Percentiles rank a stretch among this genome's conserved stretches.
Evolutionary conservation across 2,329 filamentous ascomycete species (phyloP).

Genomic region (Cylindrodendrum hubeiense): DNA sequence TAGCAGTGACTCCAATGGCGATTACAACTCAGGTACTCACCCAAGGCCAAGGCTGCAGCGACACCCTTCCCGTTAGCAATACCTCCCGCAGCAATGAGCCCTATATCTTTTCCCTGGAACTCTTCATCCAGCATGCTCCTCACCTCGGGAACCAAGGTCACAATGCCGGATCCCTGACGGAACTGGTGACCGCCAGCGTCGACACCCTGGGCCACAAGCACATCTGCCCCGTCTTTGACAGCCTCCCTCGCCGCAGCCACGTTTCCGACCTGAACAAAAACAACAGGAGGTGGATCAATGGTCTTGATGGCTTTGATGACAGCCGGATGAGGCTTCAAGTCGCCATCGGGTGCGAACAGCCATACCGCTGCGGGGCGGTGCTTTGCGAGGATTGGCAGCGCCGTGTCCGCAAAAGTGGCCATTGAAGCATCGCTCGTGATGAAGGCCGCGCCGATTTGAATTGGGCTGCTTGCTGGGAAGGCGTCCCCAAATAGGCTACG

Average conservation of each 20-base stretch:
- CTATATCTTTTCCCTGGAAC: slow-evolving; percentile 50
- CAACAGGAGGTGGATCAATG: slow-evolving; percentile 52
- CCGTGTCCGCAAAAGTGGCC: slow-evolving; percentile 55
- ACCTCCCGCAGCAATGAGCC: slow-evolving; percentile 70
- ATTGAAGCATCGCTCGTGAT: slow-evolving; percentile 64
- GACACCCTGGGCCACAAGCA: slow-evolving; percentile 71
- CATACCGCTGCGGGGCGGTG: slow-evolving; percentile 72
- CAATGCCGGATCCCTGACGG: slow-evolving; percentile 63
- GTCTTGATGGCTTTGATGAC: slow-evolving; percentile 53
- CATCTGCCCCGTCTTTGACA: slow-evolving; percentile 64
- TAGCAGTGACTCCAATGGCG: slow-evolving; percentile 17
- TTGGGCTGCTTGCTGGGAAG: slow-evolving; percentile 53
- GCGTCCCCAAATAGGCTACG: slow-evolving; percentile 43
- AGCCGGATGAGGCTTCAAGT: slow-evolving; percentile 51
- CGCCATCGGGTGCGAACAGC: slow-evolving; percentile 72
- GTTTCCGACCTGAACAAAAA: slow-evolving; percentile 74
- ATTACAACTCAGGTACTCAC: slow-evolving; percentile 47
- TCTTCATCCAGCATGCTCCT: slow-evolving; percentile 57
- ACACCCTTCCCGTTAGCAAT: slow-evolving; percentile 68
- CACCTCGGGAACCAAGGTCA: slow-evolving; percentile 70
- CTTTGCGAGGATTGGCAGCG: slow-evolving; percentile 62
- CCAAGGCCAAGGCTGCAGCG: slow-evolving; percentile 67
- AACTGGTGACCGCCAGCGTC: slow-evolving; percentile 76
- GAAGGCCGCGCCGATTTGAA: slow-evolving; percentile 70
- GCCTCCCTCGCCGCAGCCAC: slow-evolving; percentile 66